phyloP scores from a whole-genome alignment of 345 rosid genomes.

The Conringia planisiliqua region DNA sequence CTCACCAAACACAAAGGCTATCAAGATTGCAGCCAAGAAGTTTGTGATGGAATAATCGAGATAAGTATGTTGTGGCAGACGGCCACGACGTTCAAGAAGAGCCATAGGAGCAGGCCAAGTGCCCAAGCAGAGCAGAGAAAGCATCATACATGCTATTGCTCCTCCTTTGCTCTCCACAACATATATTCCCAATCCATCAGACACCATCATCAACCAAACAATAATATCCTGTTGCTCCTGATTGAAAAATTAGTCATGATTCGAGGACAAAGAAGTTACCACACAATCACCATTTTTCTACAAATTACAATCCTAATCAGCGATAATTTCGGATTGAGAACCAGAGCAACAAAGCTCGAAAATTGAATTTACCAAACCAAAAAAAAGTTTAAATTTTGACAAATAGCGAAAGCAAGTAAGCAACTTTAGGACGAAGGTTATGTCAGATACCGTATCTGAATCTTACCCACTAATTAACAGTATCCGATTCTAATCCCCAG shows the following conservation, averaged over 20 bases:
- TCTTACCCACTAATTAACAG: not conserved
- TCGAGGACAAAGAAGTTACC: not conserved
- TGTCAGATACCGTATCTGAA: too few species aligned
- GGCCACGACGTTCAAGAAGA: slow-evolving; percentile 75
- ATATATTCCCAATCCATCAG: slow-evolving; percentile 18
- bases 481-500: not conserved
- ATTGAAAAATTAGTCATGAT: not conserved
- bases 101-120: slow-evolving; percentile 87
- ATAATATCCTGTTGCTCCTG: not conserved
- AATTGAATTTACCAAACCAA: not conserved
- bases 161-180: slow-evolving; percentile 71
- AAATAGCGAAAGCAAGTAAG: not conserved
- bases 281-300: not conserved
- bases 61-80: slow-evolving; percentile 89
- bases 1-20: slow-evolving; percentile 69
- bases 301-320: not conserved
- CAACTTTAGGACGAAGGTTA: not conserved
- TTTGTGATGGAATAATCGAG: slow-evolving; percentile 79
- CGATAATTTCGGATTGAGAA: not conserved
- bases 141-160: slow-evolving; percentile 66
- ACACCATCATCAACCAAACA: not conserved
- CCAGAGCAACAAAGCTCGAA: not conserved
- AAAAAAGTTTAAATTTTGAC: not conserved
- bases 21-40: slow-evolving; percentile 63
- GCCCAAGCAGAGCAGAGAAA: slow-evolving; percentile 67